Evolutionary conservation across 805 yeast genomes (phyloP).

Genomic region (Priceomyces haplophilus): DNA sequence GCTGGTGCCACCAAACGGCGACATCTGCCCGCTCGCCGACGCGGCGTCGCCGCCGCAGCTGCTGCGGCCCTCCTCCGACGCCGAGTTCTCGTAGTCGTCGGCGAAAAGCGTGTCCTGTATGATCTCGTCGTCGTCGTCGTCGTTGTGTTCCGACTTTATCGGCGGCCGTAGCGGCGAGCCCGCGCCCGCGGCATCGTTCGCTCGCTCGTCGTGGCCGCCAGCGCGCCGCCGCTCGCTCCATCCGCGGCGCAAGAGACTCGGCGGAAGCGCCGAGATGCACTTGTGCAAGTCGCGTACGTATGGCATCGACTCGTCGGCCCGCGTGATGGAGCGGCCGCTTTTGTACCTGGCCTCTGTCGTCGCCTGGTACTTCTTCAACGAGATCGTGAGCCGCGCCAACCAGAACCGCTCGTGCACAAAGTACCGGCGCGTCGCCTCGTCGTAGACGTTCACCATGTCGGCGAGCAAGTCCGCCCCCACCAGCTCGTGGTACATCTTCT

Average conservation of each 20-base stretch:
- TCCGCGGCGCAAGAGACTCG: background rate
- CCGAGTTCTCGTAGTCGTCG: slow-evolving; percentile 8
- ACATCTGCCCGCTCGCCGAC: too few species aligned
- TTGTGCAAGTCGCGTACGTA: background rate
- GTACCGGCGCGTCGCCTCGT: slow-evolving; percentile 2
- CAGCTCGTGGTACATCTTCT: slow-evolving; percentile 4
- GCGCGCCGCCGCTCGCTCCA: background rate
- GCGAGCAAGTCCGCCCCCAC: slow-evolving; percentile 3
- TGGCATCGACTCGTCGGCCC: background rate
- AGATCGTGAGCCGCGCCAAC: slow-evolving; percentile 8
- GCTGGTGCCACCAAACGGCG: too few species aligned
- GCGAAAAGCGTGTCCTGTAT: slow-evolving; percentile 10
- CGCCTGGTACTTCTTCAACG: slow-evolving; percentile 11
- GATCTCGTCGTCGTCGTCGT: slow-evolving; percentile 6
- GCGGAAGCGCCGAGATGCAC: slow-evolving; percentile 1
- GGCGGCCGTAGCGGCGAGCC: too few species aligned
- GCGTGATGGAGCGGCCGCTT: background rate
- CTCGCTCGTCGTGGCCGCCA: too few species aligned
- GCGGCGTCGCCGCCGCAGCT: too few species aligned
- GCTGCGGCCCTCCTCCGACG: background rate
- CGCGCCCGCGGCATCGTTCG: too few species aligned
- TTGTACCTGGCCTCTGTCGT: slow-evolving; percentile 13
- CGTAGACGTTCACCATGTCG: slow-evolving; percentile 4
- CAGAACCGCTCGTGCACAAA: slow-evolving; percentile 7
- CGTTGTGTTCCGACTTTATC: too few species aligned